Evolutionary conservation across 2,329 filamentous ascomycete species (phyloP).

Genomic region (Colletotrichum sp.): DNA sequence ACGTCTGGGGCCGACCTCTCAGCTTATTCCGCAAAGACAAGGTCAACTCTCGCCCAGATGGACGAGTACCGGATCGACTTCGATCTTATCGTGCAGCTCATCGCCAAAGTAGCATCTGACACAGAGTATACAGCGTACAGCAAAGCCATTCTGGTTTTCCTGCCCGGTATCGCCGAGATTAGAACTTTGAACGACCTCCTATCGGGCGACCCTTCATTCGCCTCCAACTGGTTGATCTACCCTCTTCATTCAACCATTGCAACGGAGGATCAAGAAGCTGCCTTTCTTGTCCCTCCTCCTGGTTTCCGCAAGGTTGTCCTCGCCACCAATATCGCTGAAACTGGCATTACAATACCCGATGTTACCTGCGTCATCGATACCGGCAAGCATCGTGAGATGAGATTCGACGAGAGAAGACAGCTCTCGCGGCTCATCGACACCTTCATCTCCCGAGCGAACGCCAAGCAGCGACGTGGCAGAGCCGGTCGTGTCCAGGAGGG

Average conservation of each 20-base stretch:
- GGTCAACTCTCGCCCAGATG: conserved; percentile 74
- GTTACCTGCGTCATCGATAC: conserved; percentile 97
- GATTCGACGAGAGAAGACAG: conserved; percentile 92
- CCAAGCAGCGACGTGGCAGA: conserved; percentile 91
- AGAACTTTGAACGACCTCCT: conserved; percentile 87
- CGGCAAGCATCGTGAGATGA: conserved; percentile 96
- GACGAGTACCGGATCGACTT: conserved; percentile 95
- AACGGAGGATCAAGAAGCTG: conserved; percentile 93
- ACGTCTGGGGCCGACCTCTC: conserved; percentile 62
- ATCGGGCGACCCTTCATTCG: conserved; percentile 76
- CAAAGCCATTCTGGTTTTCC: conserved; percentile 90
- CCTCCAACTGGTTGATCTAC: conserved; percentile 81
- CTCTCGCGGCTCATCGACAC: conserved; percentile 90
- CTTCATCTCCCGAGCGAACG: conserved; percentile 94
- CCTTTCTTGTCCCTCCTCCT: conserved; percentile 82
- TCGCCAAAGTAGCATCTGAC: conserved; percentile 76
- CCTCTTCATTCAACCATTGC: conserved; percentile 94
- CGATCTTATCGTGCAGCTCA: conserved; percentile 80
- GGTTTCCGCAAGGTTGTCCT: conserved; percentile 92
- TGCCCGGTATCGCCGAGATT: conserved; percentile 94
- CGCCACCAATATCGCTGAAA: conserved; percentile 97
- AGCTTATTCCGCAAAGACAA: conserved; percentile 79
- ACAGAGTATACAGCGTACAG: conserved; percentile 73
- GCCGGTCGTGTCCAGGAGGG: conserved; percentile 95
- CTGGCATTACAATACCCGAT: conserved; percentile 97